Percentiles rank a stretch among this genome's conserved stretches.
Conservation (phyloP, 257 asterid species). For the Asclepias syriaca region DNA sequence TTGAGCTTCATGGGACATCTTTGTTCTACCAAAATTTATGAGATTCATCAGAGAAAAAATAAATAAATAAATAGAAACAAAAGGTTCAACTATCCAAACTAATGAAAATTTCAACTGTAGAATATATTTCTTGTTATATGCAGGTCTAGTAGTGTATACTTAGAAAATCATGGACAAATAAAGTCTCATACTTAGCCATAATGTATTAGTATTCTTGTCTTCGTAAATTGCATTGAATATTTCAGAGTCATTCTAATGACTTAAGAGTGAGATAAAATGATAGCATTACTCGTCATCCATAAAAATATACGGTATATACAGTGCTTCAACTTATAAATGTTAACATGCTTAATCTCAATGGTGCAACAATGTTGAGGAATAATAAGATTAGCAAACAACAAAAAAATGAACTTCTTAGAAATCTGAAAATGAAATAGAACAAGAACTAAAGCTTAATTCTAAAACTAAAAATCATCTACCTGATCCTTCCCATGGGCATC, state of each 20-base stretch:
- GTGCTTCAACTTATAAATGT: background rate
- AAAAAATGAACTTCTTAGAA: background rate
- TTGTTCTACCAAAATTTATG: background rate
- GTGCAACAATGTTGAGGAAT: background rate
- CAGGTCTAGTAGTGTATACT: background rate
- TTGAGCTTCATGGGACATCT: background rate
- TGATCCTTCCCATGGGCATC: constrained; percentile 94
- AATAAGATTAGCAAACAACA: background rate
- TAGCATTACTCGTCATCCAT: background rate
- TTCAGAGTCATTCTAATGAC: background rate
- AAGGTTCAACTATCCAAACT: background rate
- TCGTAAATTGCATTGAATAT: background rate
- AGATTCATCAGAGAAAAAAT: too few relatives aligned
- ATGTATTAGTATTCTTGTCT: background rate
- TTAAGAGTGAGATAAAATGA: background rate
- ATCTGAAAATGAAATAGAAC: background rate
- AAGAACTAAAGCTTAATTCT: constrained; percentile 9
- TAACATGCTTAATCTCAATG: background rate
- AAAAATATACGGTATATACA: background rate
- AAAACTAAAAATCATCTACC: constrained; percentile 35
- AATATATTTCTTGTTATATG: background rate
- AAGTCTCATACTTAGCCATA: background rate
- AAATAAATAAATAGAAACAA: background rate
- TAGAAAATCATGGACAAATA: background rate
- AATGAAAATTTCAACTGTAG: background rate